Conservation (phyloP, 208 protist genomes). For the Leishmania turanica region DNA sequence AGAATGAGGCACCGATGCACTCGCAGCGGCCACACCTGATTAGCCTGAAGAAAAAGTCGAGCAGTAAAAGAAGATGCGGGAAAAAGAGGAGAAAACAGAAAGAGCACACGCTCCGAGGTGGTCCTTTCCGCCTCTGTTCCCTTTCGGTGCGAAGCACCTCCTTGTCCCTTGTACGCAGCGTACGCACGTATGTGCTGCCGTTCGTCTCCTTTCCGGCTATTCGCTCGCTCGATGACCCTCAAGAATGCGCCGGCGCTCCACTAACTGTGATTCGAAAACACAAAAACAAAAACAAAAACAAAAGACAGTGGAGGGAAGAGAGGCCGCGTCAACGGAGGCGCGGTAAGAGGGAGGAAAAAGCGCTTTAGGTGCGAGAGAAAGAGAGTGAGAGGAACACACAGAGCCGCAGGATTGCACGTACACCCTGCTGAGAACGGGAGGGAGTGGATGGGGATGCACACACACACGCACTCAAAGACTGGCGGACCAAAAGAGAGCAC, state of each 20-base stretch:
- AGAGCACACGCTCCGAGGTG: background rate
- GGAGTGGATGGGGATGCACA: background rate
- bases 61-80: background rate
- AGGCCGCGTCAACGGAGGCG: background rate
- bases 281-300: constrained; percentile 1
- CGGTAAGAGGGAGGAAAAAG: background rate
- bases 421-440: background rate
- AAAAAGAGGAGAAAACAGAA: constrained; percentile 1
- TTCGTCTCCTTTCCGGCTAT: background rate
- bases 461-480: background rate
- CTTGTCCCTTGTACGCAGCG: background rate
- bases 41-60: constrained; percentile 4
- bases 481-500: background rate
- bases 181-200: background rate
- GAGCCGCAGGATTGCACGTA: background rate
- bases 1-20: background rate
- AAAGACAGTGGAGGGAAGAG: background rate
- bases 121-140: background rate
- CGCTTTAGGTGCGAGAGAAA: background rate
- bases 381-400: background rate
- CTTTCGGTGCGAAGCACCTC: background rate
- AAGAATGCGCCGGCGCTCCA: background rate
- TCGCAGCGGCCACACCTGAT: background rate
- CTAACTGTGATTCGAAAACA: background rate
- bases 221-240: background rate